A percentile compares a stretch with the other conserved stretches of the same genome.
Evolutionary conservation across 1,284 basidiomycete genomes (phyloP).

Genomic region (Afroboletus lepidellus): DNA sequence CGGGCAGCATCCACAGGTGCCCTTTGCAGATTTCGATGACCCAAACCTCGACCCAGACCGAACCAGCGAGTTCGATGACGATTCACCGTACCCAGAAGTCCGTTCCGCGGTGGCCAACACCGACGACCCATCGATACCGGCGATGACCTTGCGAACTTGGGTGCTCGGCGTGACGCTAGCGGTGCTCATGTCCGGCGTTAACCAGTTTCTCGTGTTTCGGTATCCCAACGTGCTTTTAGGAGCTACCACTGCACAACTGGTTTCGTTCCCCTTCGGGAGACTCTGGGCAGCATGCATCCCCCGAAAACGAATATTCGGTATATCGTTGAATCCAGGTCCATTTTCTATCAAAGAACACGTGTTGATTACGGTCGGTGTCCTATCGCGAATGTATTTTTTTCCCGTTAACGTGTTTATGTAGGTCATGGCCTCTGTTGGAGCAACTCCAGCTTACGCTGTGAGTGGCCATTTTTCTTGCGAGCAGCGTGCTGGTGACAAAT

Average conservation of each 20-base stretch:
- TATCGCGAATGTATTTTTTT: background rate
- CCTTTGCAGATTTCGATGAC: constrained; percentile 35
- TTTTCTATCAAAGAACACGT: constrained; percentile 79
- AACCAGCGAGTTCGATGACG: constrained; percentile 32
- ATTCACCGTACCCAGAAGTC: too few relatives aligned
- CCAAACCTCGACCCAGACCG: constrained; percentile 47
- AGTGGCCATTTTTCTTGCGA: constrained; percentile 5
- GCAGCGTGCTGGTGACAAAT: too few relatives aligned
- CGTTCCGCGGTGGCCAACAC: constrained; percentile 42
- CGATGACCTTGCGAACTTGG: constrained; percentile 29
- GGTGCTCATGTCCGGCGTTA: constrained; percentile 51
- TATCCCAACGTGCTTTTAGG: constrained; percentile 49
- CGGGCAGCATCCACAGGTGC: background rate
- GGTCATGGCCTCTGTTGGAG: constrained; percentile 55
- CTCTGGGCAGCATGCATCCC: constrained; percentile 52
- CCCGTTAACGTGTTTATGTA: background rate
- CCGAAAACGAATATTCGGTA: constrained; percentile 44
- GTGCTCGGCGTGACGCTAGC: constrained; percentile 48
- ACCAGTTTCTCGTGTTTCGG: constrained; percentile 57
- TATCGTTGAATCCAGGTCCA: constrained; percentile 66
- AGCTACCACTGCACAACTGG: constrained; percentile 50
- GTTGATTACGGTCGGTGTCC: constrained; percentile 45
- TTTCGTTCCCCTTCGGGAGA: constrained; percentile 58
- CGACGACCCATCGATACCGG: constrained; percentile 40
- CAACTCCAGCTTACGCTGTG: constrained; percentile 44